Evolutionary conservation across 208 protist species (phyloP).

Genomic region (Leishmania tarentolae): DNA sequence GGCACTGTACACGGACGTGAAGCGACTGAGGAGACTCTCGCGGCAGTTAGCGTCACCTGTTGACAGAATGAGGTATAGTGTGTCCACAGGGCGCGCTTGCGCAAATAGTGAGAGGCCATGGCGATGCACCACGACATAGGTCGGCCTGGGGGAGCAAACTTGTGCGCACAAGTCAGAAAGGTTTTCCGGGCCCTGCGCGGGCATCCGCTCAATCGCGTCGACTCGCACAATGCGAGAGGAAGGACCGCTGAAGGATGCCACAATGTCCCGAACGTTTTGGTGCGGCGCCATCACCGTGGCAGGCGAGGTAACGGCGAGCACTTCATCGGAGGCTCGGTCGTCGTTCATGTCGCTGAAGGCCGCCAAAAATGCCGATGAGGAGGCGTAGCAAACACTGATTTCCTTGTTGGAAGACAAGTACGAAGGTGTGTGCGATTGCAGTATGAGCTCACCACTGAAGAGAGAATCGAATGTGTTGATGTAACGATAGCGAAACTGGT

Average conservation of each 20-base stretch:
- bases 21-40: conserved; percentile 70
- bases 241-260: conserved; percentile 57
- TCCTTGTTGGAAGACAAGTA: conserved; percentile 46
- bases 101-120: conserved; percentile 82
- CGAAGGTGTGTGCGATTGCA: conserved; percentile 59
- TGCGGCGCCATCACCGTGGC: conserved; percentile 67
- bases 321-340: conserved; percentile 47
- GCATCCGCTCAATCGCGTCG: conserved; percentile 74
- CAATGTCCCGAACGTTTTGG: conserved; percentile 64
- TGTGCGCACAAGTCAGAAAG: conserved; percentile 79
- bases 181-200: conserved; percentile 27
- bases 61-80: conserved; percentile 79
- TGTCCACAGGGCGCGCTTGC: conserved; percentile 82
- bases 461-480: conserved; percentile 43
- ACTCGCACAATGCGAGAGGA: conserved; percentile 68
- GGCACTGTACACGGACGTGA: conserved; percentile 65
- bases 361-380: conserved; percentile 46
- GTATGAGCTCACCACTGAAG: conserved; percentile 43
- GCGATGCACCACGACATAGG: conserved; percentile 76
- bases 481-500: conserved; percentile 87
- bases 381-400: conserved; percentile 74
- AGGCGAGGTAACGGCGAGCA: conserved; percentile 63
- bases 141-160: conserved; percentile 50
- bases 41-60: conserved; percentile 45
- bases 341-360: conserved; percentile 41